Percentiles rank a stretch among this genome's conserved stretches.
Evolutionary conservation across 441 rosid species (phyloP).

Genomic region (Macaranga tanarius): DNA sequence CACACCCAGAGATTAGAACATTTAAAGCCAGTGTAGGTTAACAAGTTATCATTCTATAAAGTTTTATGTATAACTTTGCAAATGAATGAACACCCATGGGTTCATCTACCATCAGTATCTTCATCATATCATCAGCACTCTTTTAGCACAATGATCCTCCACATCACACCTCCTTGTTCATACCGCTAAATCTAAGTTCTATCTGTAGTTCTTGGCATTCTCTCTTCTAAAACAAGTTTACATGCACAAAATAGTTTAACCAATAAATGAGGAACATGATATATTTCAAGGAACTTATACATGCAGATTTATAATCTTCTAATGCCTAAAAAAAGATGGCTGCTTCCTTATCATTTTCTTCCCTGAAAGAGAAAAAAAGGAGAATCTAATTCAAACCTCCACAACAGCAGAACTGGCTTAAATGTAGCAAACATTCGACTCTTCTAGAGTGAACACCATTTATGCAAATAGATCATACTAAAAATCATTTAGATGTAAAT

Average conservation of each 20-base stretch:
- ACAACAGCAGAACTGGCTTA: slow-evolving; percentile 9
- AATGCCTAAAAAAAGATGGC: not conserved
- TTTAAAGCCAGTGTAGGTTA: not conserved
- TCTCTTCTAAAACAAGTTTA: not conserved
- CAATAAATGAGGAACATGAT: not conserved
- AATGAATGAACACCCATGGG: not conserved
- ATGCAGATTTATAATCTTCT: not conserved
- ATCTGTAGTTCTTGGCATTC: not conserved
- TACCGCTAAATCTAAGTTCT: not conserved
- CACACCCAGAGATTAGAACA: not conserved
- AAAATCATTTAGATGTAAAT: not conserved
- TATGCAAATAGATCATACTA: not conserved
- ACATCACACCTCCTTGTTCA: not conserved
- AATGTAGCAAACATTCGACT: not conserved
- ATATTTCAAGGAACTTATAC: not conserved
- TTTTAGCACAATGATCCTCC: not conserved
- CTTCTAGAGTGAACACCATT: not conserved
- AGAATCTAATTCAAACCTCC: not conserved
- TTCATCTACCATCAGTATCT: not conserved
- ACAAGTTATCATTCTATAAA: slow-evolving; percentile 4
- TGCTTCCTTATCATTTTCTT: not conserved
- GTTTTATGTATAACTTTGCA: not conserved
- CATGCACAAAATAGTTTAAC: not conserved
- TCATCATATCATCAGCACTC: not conserved
- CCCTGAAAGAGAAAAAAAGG: not conserved